Base-by-base conservation (phyloP, 768 basidiomycete species). In the Hortiboletus campestris region DNA sequence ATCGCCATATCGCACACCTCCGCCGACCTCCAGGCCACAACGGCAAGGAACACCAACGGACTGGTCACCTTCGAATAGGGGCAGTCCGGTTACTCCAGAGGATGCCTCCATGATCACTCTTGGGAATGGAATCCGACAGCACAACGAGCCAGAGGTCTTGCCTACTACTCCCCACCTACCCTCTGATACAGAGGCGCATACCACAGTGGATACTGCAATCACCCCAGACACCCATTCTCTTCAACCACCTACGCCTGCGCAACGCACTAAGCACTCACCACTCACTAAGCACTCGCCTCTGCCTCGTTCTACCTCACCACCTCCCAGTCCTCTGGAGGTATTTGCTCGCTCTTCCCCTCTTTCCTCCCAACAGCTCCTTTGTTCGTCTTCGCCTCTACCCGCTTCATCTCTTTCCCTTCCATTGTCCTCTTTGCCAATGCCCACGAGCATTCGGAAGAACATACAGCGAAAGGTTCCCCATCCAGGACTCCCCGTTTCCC, bases 381-480 rank as follows among this genome's bases (percentile, higher is more conserved):
- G 4, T 32, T 63, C 61, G 13, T 61, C 62, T 10, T 55, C 65
- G 3, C 60, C 49, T 31, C 59, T 36, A 2, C 57, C 50, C 16
- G 60, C 51, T 38, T 61, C 60, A 12, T 63, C 61, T 14, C 32
- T 59, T 2, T 47, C 63, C 12, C 19, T 22, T 56, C 50, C 50
- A 11, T 44, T 46, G 1, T 34, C 63, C 7, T 56, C 58, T 25
- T 42, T 59, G 2, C 51, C 56, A n/a, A 3, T 44, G 3, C 56
- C 57, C 5, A 10, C n/a, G 31, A 34, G 32, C 45, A 52, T 65
- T 29, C 70, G 68, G 38, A 65, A 57, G 41, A 63, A 60, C 35
- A 66, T 77, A 6, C 67, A 69, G 32, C 78, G 81, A 41, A 81
- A 76, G 64, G 77, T 84, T 29, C 78, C 78, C 45, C 75, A 74